Percentiles rank a stretch among this genome's conserved stretches.
Conservation (phyloP, 73 alveolate species). For the Blepharisma stoltei region DNA sequence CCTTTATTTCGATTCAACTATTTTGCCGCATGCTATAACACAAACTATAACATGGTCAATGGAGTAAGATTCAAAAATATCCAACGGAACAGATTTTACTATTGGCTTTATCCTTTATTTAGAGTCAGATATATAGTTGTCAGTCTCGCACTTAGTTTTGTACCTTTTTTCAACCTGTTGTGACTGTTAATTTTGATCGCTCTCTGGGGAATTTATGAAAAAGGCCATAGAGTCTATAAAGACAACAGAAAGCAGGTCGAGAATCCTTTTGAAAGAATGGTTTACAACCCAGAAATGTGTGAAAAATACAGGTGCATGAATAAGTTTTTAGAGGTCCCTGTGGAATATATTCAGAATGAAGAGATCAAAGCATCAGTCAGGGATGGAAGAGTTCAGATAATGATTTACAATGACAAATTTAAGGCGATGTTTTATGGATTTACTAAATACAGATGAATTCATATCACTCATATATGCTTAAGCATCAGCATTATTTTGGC, state of each 20-base stretch:
- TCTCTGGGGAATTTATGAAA: constrained; percentile 18
- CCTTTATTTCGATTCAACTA: constrained; percentile 15
- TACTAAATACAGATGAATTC: background rate
- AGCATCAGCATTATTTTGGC: background rate
- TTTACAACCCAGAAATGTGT: constrained; percentile 6
- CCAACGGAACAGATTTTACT: background rate
- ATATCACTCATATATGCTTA: background rate
- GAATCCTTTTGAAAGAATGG: constrained; percentile 4
- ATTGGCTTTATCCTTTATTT: background rate
- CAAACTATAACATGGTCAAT: background rate
- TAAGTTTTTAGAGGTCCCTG: constrained; percentile 22
- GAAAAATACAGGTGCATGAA: background rate
- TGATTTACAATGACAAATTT: constrained; percentile 11
- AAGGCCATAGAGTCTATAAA: background rate
- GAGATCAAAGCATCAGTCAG: background rate
- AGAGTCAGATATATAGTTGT: background rate
- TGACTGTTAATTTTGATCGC: background rate
- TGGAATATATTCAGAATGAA: background rate
- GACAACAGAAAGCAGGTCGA: background rate
- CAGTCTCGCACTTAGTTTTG: background rate
- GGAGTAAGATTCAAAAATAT: background rate
- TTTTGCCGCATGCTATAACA: constrained; percentile 3
- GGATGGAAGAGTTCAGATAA: background rate
- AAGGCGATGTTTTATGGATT: background rate
- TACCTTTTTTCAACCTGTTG: background rate